Base-by-base conservation (phyloP, 257 asterid species). In the Petunia axillaris region DNA sequence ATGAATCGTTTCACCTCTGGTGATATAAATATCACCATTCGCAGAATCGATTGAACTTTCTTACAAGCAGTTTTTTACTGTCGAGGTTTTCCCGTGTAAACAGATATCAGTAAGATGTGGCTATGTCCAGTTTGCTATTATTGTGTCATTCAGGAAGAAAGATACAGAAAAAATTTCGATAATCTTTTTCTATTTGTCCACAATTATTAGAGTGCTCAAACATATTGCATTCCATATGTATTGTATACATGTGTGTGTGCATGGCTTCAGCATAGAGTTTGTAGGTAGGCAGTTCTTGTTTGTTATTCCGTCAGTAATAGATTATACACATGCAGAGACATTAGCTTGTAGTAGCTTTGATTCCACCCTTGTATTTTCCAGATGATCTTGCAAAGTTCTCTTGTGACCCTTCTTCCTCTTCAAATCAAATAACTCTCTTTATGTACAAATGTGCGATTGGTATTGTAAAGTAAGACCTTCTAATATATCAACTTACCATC, bases 71-170 rank as follows among this genome's bases (percentile, higher is more conserved):
- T 4, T 9, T 67, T 67, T 67, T 66, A 6, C 50, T 3, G 38
- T 67, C 39, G 10, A 65, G 0, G 36, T 65, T 65, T 15, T 39
- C 74, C 52, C 52, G 15, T 55, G 62, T 65, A 40, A 15, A 65
- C 40, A 14, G 16, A 67, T 43, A 67, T n/a, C 43, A n/a, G 14
- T 67, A 67, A 67, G 37, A 3, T 43, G 15, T 67, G 75, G 37
- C 80, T 55, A 35, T 66, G 59, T 73, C 70, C 70, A 59, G 35
- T 67, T 76, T 54, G 53, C 16, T 48, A 64, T 38, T n/a, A 44
- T 67, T 67, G 54, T 7, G 54, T 67, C 75, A 2, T 67, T 40
- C 36, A 4, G 75, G 44, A 64, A 37, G 46, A 41, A 67, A 41
- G 75, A 67, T 41, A 40, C 25, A 25, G 4, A 39, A 3, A 13